Percentiles rank a stretch among this genome's conserved stretches.
Conservation (phyloP, 768 basidiomycete species). For the Agaricus blazei region DNA sequence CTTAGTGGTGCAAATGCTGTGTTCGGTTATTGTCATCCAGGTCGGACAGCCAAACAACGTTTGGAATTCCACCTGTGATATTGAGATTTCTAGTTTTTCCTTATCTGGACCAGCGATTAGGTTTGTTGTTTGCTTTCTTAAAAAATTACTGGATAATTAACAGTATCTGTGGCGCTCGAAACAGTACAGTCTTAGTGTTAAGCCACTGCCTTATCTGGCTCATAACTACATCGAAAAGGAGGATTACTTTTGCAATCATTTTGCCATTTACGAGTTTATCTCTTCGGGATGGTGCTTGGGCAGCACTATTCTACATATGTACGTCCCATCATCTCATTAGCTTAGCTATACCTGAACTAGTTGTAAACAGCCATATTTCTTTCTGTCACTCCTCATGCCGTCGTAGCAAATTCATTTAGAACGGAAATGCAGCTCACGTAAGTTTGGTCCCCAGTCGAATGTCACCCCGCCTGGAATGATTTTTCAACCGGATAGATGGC, state of each 20-base stretch:
- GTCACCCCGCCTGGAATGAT: too few species aligned
- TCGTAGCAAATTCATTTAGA: neutral
- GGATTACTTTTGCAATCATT: neutral
- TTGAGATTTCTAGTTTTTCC: too few species aligned
- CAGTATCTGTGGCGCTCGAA: neutral
- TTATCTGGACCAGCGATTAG: too few species aligned
- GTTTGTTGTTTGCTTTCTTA: too few species aligned
- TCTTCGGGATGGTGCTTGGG: constrained; percentile 6
- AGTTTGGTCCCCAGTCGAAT: too few species aligned
- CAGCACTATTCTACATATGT: constrained; percentile 1
- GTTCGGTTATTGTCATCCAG: neutral
- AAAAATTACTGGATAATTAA: too few species aligned
- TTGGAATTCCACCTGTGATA: too few species aligned
- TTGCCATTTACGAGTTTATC: neutral
- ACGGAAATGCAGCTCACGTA: too few species aligned
- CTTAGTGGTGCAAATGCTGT: neutral
- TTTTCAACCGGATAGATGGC: too few species aligned
- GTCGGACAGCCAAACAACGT: too few species aligned
- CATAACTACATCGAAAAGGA: neutral
- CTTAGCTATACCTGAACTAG: neutral
- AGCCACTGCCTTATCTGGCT: neutral
- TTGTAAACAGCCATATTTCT: neutral
- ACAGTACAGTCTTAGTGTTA: neutral
- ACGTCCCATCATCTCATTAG: neutral
- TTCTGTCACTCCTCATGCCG: neutral